Conservation (phyloP, 331 rosid genomes). For the Rhamnella rubrinervis region DNA sequence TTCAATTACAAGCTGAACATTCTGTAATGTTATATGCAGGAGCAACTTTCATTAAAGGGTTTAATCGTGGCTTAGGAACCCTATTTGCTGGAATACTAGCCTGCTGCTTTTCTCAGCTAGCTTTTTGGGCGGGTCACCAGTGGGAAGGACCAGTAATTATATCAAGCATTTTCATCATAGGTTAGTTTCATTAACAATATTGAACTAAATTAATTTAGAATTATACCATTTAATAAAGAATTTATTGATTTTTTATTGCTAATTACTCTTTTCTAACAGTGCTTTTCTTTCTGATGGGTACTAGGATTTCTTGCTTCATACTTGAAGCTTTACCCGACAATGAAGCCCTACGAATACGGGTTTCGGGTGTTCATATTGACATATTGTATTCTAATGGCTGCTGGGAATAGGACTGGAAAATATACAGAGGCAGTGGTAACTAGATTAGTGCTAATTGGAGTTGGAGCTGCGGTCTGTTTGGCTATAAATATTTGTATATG, state of each 20-base stretch:
- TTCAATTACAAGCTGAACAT: not conserved
- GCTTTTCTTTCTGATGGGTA: not conserved
- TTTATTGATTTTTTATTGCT: not conserved
- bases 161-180: conserved; percentile 23
- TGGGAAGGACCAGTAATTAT: conserved; percentile 29
- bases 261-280: not conserved
- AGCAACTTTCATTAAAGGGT: conserved; percentile 32
- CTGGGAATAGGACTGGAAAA: conserved; percentile 27
- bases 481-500: conserved; percentile 28
- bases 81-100: conserved; percentile 35
- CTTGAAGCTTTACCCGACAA: conserved; percentile 30
- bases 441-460: conserved; percentile 28
- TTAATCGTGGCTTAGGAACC: conserved; percentile 30
- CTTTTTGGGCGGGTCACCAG: conserved; percentile 14
- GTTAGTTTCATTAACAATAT: not conserved
- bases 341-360: conserved; percentile 35
- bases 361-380: conserved; percentile 36
- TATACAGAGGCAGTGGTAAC: conserved; percentile 27
- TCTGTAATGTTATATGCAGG: conserved; percentile 9
- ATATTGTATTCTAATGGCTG: conserved; percentile 34
- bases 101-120: conserved; percentile 22
- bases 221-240: not conserved
- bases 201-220: not conserved
- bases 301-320: conserved; percentile 29
- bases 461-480: conserved; percentile 31